Base-by-base conservation (phyloP, 805 yeast species). In the Nakazawaea anatomiae region DNA sequence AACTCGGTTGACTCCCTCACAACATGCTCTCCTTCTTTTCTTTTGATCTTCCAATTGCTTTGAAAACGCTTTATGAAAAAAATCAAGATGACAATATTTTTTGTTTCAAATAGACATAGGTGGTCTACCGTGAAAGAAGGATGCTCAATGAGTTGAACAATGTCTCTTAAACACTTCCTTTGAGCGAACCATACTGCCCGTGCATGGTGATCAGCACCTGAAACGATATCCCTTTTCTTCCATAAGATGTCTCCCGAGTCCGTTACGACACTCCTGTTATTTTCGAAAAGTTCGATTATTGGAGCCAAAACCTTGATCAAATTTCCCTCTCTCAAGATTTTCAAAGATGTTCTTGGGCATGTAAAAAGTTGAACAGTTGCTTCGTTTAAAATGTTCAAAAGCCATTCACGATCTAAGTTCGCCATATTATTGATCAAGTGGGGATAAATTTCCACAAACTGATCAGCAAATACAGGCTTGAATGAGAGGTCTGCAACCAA, bases 11-110 rank as follows among this genome's bases (percentile, higher is more conserved):
- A 70, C 58, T 85, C 89, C 47, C 71, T 72, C 50, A 78, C 77
- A 32, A 85, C 87, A 66, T 86, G 92, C 6, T 82, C 84, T 9
- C 89, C 92, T 42, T 72, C 71, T 54, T 82, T 83, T 52, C 89
- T 73, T 51, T 63, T 70, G 31, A 84, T 65, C 29, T 75, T 70
- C 72, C 79, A 79, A 39, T 77, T 76, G 28, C 83, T 81, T 58
- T 84, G 86, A 60, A 81, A 84, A 14, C 71, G 61, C 48, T 76
- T 72, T 30, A 82, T 68, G n/a, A 82, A 67, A 9, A 74, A 61
- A 2, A 79, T 61, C 1, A 82, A 50, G 35, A 75, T 62, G 8
- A 67, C 60, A 41, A 83, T 60, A 47, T 68, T 72, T 27, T 67
- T 63, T n/a, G 68, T 63, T 6, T 61, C 51, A 18, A 74, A 58